phyloP scores from a whole-genome alignment of 208 protist genomes.

The Crithidia brevicula region DNA sequence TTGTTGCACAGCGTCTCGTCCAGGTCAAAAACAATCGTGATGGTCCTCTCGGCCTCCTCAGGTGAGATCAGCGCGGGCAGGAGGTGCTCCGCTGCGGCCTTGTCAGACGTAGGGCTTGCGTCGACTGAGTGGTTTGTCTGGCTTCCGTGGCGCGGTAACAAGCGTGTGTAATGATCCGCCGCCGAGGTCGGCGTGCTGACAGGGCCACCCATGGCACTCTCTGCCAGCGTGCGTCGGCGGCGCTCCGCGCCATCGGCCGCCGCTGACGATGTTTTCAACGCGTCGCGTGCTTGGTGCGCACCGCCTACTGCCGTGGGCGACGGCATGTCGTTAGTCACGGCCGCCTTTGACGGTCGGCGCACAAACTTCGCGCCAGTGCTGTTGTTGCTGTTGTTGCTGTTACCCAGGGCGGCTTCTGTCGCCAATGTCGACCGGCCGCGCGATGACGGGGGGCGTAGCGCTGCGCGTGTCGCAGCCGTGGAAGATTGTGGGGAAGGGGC shows the following conservation, averaged over 20 bases:
- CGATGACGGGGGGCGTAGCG: neutral
- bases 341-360: neutral
- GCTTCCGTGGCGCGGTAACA: neutral
- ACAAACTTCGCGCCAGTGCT: neutral
- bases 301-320: neutral
- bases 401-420: no score
- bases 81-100: conserved; percentile 28
- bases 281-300: neutral
- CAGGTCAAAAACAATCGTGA: conserved; percentile 91
- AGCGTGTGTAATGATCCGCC: neutral
- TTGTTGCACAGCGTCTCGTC: conserved; percentile 93
- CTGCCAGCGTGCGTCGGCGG: conserved; percentile 3
- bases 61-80: conserved; percentile 45
- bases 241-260: neutral
- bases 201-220: neutral
- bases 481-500: neutral
- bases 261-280: neutral
- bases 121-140: neutral
- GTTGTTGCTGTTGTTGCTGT: neutral
- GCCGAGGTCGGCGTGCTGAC: neutral
- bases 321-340: neutral
- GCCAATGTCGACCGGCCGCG: neutral
- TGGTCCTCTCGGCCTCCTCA: conserved; percentile 55
- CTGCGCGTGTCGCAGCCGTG: neutral
- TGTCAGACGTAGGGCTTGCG: neutral